Evolutionary conservation across 805 yeast genomes (phyloP).

Genomic region (Ogataea sp.): DNA sequence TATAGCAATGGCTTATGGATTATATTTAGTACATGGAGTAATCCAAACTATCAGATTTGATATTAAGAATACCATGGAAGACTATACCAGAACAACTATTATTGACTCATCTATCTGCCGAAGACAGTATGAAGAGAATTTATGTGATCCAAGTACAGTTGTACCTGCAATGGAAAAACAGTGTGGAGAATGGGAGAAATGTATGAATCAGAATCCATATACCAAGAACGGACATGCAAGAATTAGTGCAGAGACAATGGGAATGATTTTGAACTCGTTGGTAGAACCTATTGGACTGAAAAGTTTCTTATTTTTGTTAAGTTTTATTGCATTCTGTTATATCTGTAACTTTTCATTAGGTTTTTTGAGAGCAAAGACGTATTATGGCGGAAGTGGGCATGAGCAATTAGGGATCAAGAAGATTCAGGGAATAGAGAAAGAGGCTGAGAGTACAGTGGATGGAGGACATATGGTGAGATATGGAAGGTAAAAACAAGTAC

Average conservation of each 20-base stretch:
- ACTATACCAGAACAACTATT: conserved; percentile 34
- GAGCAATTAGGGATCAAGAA: too few relatives aligned
- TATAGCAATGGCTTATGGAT: conserved; percentile 34
- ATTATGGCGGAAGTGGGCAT: conserved; percentile 35
- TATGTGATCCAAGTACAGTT: conserved; percentile 46
- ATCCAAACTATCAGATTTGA: conserved; percentile 46
- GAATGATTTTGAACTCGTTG: conserved; percentile 51
- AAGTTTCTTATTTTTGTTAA: conserved; percentile 35
- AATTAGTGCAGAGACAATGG: conserved; percentile 55
- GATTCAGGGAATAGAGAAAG: too few relatives aligned
- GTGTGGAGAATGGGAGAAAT: conserved; percentile 56
- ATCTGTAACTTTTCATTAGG: conserved; percentile 60
- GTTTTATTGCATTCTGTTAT: conserved; percentile 34
- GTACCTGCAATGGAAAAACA: conserved; percentile 50
- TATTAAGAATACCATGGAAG: conserved; percentile 41
- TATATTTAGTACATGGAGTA: conserved; percentile 34
- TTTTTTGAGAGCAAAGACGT: conserved; percentile 48
- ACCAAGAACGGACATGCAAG: conserved; percentile 42
- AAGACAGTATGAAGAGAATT: conserved; percentile 42
- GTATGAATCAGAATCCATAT: conserved; percentile 54
- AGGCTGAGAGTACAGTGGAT: too few relatives aligned
- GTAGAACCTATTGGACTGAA: conserved; percentile 63
- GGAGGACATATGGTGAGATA: too few relatives aligned
- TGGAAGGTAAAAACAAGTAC: too few relatives aligned
- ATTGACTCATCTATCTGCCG: conserved; percentile 49